Evolutionary conservation across 2,329 filamentous ascomycete genomes (phyloP).

Genomic region (Exophiala bonariae): DNA sequence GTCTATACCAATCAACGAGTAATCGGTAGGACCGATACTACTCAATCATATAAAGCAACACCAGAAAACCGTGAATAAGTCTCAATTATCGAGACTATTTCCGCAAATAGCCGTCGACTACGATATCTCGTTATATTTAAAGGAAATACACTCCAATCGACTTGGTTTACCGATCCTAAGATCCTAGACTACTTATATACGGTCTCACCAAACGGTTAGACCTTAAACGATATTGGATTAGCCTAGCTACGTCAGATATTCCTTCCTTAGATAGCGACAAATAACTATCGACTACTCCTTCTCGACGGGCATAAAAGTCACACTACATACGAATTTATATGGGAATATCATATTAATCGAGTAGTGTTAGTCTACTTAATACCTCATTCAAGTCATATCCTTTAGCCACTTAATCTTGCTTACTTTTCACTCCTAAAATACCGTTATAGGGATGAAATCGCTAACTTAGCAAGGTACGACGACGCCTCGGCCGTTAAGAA

Average conservation of each 20-base stretch:
- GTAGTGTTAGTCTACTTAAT: slow-evolving; percentile 24
- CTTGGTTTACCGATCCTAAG: slow-evolving; percentile 22
- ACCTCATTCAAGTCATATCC: slow-evolving; percentile 28
- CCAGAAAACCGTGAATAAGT: slow-evolving; percentile 21
- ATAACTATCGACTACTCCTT: slow-evolving; percentile 20
- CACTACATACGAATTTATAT: slow-evolving; percentile 24
- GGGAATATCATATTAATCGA: slow-evolving; percentile 21
- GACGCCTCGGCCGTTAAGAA: slow-evolving; percentile 3
- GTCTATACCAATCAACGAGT: slow-evolving; percentile 15
- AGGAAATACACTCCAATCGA: slow-evolving; percentile 19
- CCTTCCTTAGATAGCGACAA: slow-evolving; percentile 13
- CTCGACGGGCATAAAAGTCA: slow-evolving; percentile 25
- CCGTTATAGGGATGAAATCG: slow-evolving; percentile 38
- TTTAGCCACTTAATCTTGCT: slow-evolving; percentile 25
- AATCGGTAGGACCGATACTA: slow-evolving; percentile 7
- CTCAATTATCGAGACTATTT: slow-evolving; percentile 25
- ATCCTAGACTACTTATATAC: slow-evolving; percentile 23
- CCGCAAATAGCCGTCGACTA: slow-evolving; percentile 11
- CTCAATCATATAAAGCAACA: slow-evolving; percentile 7
- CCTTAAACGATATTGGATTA: slow-evolving; percentile 20
- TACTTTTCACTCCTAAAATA: slow-evolving; percentile 33
- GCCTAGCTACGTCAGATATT: slow-evolving; percentile 24
- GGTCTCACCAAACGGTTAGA: slow-evolving; percentile 26
- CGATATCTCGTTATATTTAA: slow-evolving; percentile 28
- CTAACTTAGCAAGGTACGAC: slow-evolving; percentile 12